phyloP scores from a whole-genome alignment of 2,329 filamentous ascomycete species.

The Periconia sp. region DNA sequence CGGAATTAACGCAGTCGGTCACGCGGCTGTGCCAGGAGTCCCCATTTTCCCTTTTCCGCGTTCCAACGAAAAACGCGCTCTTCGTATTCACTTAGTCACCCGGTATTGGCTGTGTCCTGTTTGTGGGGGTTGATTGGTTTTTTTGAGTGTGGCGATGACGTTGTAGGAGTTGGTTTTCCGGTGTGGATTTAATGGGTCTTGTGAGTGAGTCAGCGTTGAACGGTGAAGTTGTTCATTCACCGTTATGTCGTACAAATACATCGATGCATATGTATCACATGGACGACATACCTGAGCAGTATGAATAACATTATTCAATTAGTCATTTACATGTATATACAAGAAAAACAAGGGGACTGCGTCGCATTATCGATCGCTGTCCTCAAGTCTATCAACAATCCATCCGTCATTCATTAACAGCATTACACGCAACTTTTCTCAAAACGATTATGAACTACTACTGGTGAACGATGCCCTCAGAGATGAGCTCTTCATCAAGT shows the following conservation, averaged over 20 bases:
- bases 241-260: too few relatives aligned
- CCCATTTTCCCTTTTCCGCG: too few relatives aligned
- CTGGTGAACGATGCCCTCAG: conserved; percentile 35
- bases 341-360: neutral
- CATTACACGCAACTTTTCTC: neutral
- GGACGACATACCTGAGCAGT: too few relatives aligned
- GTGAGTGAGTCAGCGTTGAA: too few relatives aligned
- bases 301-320: neutral
- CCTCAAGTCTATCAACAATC: neutral
- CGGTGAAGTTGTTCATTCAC: too few relatives aligned
- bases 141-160: too few relatives aligned
- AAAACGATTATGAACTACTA: conserved; percentile 3
- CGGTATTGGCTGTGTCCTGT: too few relatives aligned
- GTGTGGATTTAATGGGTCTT: too few relatives aligned
- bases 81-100: neutral
- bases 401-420: neutral
- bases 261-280: too few relatives aligned
- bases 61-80: neutral
- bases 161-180: too few relatives aligned
- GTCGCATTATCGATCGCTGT: neutral
- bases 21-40: neutral
- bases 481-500: conserved; percentile 30
- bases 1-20: neutral
- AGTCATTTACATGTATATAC: neutral
- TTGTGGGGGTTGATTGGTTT: too few relatives aligned